Evolutionary conservation across 2,329 filamentous ascomycete genomes (phyloP), one percentile per base, ranked within the genome.

Genomic region (Pyrenochaeta sp.): DNA sequence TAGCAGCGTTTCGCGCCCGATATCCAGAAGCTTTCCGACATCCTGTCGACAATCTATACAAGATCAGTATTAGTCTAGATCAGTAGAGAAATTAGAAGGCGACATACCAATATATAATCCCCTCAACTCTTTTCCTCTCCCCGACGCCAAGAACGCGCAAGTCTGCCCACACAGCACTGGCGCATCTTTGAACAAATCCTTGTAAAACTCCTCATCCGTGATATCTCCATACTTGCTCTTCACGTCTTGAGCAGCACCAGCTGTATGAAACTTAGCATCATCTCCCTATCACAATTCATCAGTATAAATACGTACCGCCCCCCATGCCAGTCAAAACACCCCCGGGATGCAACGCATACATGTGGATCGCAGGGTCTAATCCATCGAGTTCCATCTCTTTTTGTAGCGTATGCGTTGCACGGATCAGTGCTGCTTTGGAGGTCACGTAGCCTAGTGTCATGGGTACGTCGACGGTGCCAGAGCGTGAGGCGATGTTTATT

Each of bases 271-370:
- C 24, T 69, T 42, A 67, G 58, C 50, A 47, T 52, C 2, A 2
- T 1, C 3, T 6, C n/a, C 1, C 7, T 0, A 8, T 2, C 8
- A 3, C 15, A n/a, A 13, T 46, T 19, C 13, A 3, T 5, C 19
- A 13, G 32, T 12, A n/a, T n/a, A n/a, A 37, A 27, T 19, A 61
- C 67, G 55, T 63, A 72, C 71, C 53, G 40, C 67, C 71, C 6
- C 72, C 72, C 65, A 74, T 74, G 3, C 56, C 64, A 0, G 63
- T 61, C 19, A 61, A 34, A n/a, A 74, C 72, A 40, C 72, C 72
- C 19, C 72, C 72, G 5, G 71, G 71, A 57, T 74, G 72, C n/a
- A 73, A 51, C 28, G 69, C 71, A 51, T 74, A 74, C 36, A 73
- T 54, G 27, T 71, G 67, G 43, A 74, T 67, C 4, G 61, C 64